These are phyloP conservation scores for Kentomonas sorsogonicus DNA, from an alignment of 208 protist species.

Conservation along the genomic window DNA sequence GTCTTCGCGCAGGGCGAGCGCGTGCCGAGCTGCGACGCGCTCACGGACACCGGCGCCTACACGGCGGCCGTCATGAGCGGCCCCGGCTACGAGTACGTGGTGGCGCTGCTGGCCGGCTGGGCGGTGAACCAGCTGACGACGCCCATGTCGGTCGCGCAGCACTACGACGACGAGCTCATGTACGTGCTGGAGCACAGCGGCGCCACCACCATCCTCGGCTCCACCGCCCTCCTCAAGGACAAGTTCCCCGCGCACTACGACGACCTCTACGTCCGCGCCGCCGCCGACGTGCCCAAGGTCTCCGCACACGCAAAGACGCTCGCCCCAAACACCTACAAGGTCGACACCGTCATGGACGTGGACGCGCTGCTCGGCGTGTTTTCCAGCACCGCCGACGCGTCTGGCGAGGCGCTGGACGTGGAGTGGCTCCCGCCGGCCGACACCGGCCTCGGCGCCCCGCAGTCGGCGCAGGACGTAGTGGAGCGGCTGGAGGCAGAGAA, in stretches of 20 bases:
- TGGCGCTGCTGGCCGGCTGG: constrained; percentile 71
- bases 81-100: constrained; percentile 67
- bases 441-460: too few species aligned
- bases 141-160: constrained; percentile 66
- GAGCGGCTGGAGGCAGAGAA: too few species aligned
- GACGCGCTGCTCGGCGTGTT: not conserved
- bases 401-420: too few species aligned
- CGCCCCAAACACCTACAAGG: constrained; percentile 17
- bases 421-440: too few species aligned
- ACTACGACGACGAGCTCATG: constrained; percentile 68
- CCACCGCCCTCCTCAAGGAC: constrained; percentile 38
- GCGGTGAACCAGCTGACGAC: constrained; percentile 69
- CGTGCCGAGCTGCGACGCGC: constrained; percentile 54
- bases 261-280: constrained; percentile 23
- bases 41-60: constrained; percentile 68
- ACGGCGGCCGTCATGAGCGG: constrained; percentile 48
- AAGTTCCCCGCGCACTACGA: constrained; percentile 60
- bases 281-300: constrained; percentile 18
- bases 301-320: not conserved
- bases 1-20: constrained; percentile 55
- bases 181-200: constrained; percentile 81
- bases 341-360: constrained; percentile 49
- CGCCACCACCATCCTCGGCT: constrained; percentile 44
- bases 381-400: too few species aligned
- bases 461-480: too few species aligned